phyloP scores from a whole-genome alignment of 2,329 filamentous ascomycete species.

The Calcarisporium arbuscula region DNA sequence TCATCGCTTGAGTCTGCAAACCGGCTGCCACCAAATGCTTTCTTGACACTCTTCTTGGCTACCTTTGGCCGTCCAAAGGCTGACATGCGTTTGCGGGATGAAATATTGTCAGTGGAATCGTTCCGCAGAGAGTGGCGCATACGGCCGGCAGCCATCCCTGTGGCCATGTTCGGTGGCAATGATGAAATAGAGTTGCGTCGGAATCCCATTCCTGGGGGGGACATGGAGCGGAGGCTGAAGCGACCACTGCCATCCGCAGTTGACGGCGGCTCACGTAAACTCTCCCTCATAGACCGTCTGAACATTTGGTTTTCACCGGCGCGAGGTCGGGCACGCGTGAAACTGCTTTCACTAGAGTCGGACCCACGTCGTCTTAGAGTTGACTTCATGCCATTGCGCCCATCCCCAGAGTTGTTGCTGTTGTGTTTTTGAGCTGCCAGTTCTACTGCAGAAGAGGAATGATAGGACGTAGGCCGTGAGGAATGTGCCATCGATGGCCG shows the following conservation, averaged over 20 bases:
- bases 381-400: conserved; percentile 22
- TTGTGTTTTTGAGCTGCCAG: conserved; percentile 14
- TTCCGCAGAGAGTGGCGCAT: conserved; percentile 42
- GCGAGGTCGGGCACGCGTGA: conserved; percentile 56
- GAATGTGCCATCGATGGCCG: conserved; percentile 8
- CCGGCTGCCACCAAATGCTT: conserved; percentile 58
- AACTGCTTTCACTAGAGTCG: conserved; percentile 74
- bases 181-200: conserved; percentile 35
- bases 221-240: conserved; percentile 65
- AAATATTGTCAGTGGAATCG: conserved; percentile 28
- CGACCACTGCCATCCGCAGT: conserved; percentile 42
- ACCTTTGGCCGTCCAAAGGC: conserved; percentile 33
- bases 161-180: conserved; percentile 27
- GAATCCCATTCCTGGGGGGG: conserved; percentile 54
- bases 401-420: conserved; percentile 19
- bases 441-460: conserved; percentile 14
- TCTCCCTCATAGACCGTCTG: conserved; percentile 64
- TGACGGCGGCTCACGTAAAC: conserved; percentile 14
- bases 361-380: conserved; percentile 48
- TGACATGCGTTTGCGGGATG: conserved; percentile 33
- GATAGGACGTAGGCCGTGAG: conserved; percentile 23
- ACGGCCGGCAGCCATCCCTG: conserved; percentile 17
- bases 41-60: conserved; percentile 32
- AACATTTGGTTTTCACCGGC: conserved; percentile 51
- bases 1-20: conserved; percentile 65